A percentile compares a stretch with the other conserved stretches of the same genome.
Conservation (phyloP, 352 stramenopile genomes). For the Pythium diclinum region DNA sequence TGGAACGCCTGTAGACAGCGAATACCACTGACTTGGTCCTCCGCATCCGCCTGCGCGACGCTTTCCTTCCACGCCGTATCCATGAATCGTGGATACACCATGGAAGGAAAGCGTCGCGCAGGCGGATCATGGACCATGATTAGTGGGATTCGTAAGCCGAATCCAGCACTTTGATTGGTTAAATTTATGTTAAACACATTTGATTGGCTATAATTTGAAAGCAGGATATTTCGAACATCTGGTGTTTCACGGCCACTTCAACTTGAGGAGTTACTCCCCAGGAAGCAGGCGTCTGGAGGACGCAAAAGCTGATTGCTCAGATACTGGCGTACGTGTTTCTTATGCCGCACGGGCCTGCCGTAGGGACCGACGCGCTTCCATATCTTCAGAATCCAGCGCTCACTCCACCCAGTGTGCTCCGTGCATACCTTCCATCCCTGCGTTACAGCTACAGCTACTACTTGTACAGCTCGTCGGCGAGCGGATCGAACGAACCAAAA, state of each 20-base stretch:
- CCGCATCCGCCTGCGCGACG: not conserved
- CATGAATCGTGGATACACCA: not conserved
- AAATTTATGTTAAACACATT: not conserved
- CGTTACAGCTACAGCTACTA: not conserved
- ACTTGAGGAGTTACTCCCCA: not conserved
- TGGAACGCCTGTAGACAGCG: not conserved
- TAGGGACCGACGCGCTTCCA: not conserved
- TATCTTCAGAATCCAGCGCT: not conserved
- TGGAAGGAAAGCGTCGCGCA: no score
- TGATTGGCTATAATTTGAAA: not conserved
- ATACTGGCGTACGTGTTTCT: constrained; percentile 1
- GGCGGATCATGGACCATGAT: not conserved
- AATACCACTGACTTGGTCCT: not conserved
- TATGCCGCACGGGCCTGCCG: not conserved
- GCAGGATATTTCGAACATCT: not conserved
- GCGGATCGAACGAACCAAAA: not conserved
- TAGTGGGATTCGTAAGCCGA: not conserved
- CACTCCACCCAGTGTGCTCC: not conserved
- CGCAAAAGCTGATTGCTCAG: not conserved
- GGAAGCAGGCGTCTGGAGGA: not conserved
- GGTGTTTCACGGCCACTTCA: not conserved
- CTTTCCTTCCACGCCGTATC: not conserved
- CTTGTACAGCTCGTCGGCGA: not conserved
- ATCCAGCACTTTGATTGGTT: not conserved
- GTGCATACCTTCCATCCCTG: not conserved